These are phyloP conservation scores for Hsuehochloa calcarea DNA, from an alignment of 176 grass and related monocot species.

Conservation along the genomic window DNA sequence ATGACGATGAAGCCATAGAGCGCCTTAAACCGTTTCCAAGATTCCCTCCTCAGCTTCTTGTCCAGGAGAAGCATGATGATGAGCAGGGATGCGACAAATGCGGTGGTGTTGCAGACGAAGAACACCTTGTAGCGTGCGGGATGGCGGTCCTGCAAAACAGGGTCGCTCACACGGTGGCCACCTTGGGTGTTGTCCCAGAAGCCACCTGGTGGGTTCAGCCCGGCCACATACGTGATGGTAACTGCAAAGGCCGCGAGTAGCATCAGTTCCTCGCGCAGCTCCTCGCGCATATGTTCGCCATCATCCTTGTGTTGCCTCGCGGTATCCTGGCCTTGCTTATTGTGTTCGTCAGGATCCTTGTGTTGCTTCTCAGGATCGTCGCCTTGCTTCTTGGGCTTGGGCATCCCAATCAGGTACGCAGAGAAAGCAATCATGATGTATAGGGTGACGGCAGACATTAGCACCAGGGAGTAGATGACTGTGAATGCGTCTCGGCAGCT, in stretches of 20 bases:
- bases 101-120: slow-evolving; percentile 38
- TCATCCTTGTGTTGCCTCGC: background rate
- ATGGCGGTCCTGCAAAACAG: background rate
- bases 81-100: slow-evolving; percentile 24
- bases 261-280: slow-evolving; percentile 12
- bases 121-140: slow-evolving; percentile 6
- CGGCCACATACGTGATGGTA: slow-evolving; percentile 34
- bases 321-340: background rate
- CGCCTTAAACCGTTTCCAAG: background rate
- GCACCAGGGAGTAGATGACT: background rate
- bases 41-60: background rate
- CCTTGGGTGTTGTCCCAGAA: slow-evolving; percentile 2
- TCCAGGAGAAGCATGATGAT: slow-evolving; percentile 33
- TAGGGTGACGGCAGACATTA: background rate
- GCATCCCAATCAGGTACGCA: no score
- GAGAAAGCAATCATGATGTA: background rate
- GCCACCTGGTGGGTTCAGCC: slow-evolving; percentile 45
- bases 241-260: slow-evolving; percentile 32
- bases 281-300: background rate
- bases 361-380: background rate
- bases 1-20: background rate
- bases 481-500: slow-evolving; percentile 40
- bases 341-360: no score
- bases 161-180: background rate
- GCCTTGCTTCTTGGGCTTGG: background rate